Conservation (phyloP, 139 green algal species). For the Volvox africanus region DNA sequence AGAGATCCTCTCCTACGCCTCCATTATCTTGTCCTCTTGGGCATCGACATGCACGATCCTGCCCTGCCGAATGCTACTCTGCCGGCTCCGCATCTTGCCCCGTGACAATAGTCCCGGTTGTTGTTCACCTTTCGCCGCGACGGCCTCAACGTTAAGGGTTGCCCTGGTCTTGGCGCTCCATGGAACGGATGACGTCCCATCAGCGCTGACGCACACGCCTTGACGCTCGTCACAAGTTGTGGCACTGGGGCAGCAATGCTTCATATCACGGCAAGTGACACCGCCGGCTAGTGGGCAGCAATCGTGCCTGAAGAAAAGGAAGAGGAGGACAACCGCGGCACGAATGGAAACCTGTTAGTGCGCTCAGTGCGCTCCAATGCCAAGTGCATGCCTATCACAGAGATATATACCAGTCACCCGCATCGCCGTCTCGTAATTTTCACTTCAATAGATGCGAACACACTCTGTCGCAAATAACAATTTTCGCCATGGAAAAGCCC, state of each 20-base stretch:
- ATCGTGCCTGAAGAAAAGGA: constrained; percentile 62
- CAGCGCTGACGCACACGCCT: constrained; percentile 69
- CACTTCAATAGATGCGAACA: too few relatives aligned
- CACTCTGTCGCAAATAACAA: too few relatives aligned
- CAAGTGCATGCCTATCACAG: too few relatives aligned
- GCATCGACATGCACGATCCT: neutral
- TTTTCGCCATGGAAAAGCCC: too few relatives aligned
- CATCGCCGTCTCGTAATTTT: too few relatives aligned
- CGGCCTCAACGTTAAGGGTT: neutral
- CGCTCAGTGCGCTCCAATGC: too few relatives aligned
- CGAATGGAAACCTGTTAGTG: too few relatives aligned
- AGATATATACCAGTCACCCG: too few relatives aligned
- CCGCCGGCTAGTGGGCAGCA: constrained; percentile 93
- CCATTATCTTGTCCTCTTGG: neutral
- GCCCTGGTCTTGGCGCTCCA: constrained; percentile 59
- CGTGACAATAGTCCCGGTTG: neutral
- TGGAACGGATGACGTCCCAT: constrained; percentile 51
- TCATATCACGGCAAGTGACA: constrained; percentile 91
- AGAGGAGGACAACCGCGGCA: too few relatives aligned
- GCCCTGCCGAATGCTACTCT: neutral
- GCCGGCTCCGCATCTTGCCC: neutral
- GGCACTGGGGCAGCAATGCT: constrained; percentile 94
- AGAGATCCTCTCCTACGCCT: neutral
- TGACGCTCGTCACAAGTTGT: constrained; percentile 87
- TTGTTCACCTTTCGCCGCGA: neutral